These are phyloP conservation scores for Spizellomyces punctatus DNA, from an alignment of 192 early-diverging fungal species.

Conservation along the genomic window DNA sequence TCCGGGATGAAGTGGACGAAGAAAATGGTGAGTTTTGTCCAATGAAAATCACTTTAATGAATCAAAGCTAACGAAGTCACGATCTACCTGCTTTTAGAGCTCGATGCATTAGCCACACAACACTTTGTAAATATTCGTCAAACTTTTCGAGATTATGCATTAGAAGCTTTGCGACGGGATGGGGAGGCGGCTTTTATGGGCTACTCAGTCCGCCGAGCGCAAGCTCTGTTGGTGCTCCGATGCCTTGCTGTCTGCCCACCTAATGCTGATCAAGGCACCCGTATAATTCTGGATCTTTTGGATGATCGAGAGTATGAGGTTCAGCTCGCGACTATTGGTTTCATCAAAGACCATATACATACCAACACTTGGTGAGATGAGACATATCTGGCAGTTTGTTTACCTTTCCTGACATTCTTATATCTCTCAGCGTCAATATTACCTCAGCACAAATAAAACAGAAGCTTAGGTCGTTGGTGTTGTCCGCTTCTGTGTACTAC, in stretches of 20 bases:
- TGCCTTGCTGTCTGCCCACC: not conserved
- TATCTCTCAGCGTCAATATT: not conserved
- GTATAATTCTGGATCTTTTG: not conserved
- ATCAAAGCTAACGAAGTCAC: no score
- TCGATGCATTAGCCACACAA: not conserved
- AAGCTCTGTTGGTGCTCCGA: constrained; percentile 20
- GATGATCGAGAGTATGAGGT: constrained; percentile 68
- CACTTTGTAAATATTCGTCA: constrained; percentile 41
- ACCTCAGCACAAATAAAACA: constrained; percentile 7
- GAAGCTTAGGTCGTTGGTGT: constrained; percentile 11
- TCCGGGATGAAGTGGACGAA: constrained; percentile 32
- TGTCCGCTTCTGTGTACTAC: constrained; percentile 12
- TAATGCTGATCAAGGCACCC: not conserved
- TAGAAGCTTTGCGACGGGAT: not conserved
- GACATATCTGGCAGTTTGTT: not conserved
- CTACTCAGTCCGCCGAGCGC: constrained; percentile 22
- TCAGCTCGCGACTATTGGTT: constrained; percentile 54
- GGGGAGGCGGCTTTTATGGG: constrained; percentile 1
- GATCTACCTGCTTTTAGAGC: no score
- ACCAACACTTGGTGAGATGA: not conserved
- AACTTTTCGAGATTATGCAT: constrained; percentile 33
- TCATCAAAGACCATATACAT: constrained; percentile 21
- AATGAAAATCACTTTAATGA: no score
- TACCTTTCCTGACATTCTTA: not conserved
- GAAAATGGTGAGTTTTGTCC: not conserved